A percentile compares a stretch with the other conserved stretches of the same genome.
These are phyloP conservation scores for Tolypocladium sp. DNA, from an alignment of 2,329 filamentous ascomycete species.

Conservation along the genomic window DNA sequence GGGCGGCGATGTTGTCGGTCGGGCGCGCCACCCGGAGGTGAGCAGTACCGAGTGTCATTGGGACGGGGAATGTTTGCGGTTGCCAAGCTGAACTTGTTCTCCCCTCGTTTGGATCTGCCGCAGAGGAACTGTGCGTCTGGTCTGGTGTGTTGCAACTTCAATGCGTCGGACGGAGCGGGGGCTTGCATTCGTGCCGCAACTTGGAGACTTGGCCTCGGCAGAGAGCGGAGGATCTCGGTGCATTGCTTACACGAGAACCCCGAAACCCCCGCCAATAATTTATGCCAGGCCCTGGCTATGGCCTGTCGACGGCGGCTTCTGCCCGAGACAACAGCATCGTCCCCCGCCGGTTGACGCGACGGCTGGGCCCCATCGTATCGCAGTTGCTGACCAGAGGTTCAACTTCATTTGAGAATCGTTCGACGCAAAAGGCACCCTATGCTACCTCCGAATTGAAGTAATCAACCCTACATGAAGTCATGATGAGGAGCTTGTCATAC, in stretches of 20 bases:
- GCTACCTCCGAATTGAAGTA: no score
- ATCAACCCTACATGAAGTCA: no score
- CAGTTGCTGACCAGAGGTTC: neutral
- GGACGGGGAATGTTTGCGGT: neutral
- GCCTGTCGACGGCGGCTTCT: neutral
- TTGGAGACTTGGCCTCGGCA: neutral
- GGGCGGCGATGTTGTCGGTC: slow-evolving; percentile 23
- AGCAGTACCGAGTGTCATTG: slow-evolving; percentile 10
- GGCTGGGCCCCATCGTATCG: neutral
- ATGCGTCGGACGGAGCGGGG: neutral
- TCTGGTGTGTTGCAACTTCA: neutral
- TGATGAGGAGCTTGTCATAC: no score
- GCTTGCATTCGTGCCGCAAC: neutral
- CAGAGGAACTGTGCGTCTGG: neutral
- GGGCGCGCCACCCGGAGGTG: slow-evolving; percentile 32
- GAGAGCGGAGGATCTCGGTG: neutral
- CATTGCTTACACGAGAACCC: neutral
- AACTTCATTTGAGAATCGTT: neutral
- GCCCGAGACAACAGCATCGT: neutral
- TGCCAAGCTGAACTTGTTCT: neutral
- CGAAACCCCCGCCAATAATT: no score
- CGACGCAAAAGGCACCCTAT: no score
- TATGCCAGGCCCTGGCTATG: neutral
- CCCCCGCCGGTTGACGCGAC: neutral
- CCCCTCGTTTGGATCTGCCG: neutral